phyloP scores from a whole-genome alignment of 805 yeast species.

The Saturnispora mendoncae region DNA sequence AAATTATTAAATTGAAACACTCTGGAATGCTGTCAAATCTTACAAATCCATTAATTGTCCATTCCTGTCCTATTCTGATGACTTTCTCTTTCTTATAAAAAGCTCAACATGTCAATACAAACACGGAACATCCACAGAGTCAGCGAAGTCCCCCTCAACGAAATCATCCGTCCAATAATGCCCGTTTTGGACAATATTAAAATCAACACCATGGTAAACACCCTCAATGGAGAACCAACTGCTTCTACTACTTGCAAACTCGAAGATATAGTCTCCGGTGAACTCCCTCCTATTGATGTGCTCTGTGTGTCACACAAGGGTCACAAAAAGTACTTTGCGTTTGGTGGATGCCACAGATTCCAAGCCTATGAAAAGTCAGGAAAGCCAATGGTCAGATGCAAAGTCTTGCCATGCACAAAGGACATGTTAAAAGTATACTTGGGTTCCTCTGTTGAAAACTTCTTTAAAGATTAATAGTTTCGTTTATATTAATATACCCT shows the following conservation, averaged over 20 bases:
- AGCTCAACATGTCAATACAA: constrained; percentile 53
- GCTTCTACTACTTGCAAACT: constrained; percentile 51
- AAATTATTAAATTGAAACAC: not conserved
- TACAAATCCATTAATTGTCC: not conserved
- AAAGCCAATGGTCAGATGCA: constrained; percentile 51
- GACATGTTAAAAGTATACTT: constrained; percentile 58
- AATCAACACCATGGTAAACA: constrained; percentile 72
- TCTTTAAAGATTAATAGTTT: constrained; percentile 26
- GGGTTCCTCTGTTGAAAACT: constrained; percentile 56
- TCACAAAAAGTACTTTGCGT: constrained; percentile 59
- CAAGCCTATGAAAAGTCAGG: constrained; percentile 69
- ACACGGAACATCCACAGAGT: constrained; percentile 43
- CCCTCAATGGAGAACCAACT: constrained; percentile 54
- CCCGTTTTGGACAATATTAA: constrained; percentile 72
- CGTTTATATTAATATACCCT: not conserved
- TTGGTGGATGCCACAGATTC: constrained; percentile 86
- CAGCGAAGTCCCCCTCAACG: constrained; percentile 52
- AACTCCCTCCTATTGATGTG: constrained; percentile 78
- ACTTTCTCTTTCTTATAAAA: not conserved
- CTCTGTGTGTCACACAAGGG: constrained; percentile 58
- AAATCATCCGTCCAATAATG: constrained; percentile 73
- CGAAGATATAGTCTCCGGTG: constrained; percentile 46
- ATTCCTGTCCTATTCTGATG: not conserved
- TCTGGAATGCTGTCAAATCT: not conserved
- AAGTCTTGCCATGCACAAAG: constrained; percentile 66